Percentiles rank a stretch among this genome's conserved stretches.
Evolutionary conservation across 2,329 filamentous ascomycete genomes (phyloP).

Genomic region (Thelonectria olida): DNA sequence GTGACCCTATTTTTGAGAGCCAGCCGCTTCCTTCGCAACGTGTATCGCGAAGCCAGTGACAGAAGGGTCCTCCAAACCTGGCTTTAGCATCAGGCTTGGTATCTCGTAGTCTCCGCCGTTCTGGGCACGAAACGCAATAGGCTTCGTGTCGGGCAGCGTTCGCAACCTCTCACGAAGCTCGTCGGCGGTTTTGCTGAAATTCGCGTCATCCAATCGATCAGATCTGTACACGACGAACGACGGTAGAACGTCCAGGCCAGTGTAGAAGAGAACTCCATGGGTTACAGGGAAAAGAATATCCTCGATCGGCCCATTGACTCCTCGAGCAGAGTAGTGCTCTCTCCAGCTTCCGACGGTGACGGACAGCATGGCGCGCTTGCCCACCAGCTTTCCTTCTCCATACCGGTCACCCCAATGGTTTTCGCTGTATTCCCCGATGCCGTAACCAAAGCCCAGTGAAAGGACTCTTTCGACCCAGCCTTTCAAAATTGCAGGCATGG

Average conservation of each 20-base stretch:
- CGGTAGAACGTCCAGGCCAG: constrained; percentile 19
- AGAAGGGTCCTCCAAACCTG: background rate
- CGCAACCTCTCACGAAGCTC: constrained; percentile 14
- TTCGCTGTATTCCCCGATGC: constrained; percentile 13
- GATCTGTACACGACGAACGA: constrained; percentile 17
- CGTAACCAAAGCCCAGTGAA: constrained; percentile 22
- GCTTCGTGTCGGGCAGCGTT: constrained; percentile 1
- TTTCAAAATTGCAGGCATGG: constrained; percentile 24
- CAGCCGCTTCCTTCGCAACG: background rate
- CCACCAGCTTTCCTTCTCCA: constrained; percentile 15
- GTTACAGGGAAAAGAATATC: constrained; percentile 22
- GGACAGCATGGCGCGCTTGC: constrained; percentile 20
- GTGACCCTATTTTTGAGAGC: no score
- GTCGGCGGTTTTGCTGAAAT: constrained; percentile 2
- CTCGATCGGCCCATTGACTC: constrained; percentile 19
- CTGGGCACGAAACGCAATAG: constrained; percentile 15
- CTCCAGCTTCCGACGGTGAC: background rate
- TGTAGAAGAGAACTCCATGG: constrained; percentile 23
- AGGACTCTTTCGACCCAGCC: constrained; percentile 25
- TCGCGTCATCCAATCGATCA: background rate
- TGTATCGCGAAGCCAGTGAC: constrained; percentile 14
- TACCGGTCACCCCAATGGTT: constrained; percentile 23
- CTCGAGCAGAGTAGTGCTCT: constrained; percentile 21
- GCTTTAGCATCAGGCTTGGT: constrained; percentile 11
- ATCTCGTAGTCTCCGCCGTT: constrained; percentile 27